A percentile compares a stretch with the other conserved stretches of the same genome.
phyloP scores from a whole-genome alignment of 305 asterid genomes.

The Nicotiana rustica region DNA sequence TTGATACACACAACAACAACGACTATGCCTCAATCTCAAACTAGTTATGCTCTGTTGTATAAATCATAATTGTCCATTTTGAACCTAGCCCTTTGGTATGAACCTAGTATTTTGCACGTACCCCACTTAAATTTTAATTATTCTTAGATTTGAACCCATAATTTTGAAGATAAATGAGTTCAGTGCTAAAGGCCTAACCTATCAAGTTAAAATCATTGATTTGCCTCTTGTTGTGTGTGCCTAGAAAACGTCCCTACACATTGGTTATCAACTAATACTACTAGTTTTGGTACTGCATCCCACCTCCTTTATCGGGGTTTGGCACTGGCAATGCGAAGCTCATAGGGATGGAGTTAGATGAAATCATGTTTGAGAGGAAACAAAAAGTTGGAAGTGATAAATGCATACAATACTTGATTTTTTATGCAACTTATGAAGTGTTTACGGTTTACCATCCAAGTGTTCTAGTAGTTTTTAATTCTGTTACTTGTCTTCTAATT shows the following conservation, averaged over 20 bases:
- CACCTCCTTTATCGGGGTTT: neutral
- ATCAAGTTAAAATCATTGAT: neutral
- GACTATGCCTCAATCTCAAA: neutral
- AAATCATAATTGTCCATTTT: neutral
- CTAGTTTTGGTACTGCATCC: slow-evolving; percentile 13
- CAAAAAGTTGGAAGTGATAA: neutral
- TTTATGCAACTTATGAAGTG: neutral
- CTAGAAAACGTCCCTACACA: neutral
- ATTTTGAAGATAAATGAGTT: too few relatives aligned
- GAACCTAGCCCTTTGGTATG: too few relatives aligned
- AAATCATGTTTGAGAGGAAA: neutral
- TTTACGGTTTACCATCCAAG: neutral
- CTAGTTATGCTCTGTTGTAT: neutral
- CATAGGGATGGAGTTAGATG: neutral
- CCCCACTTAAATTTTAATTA: too few relatives aligned
- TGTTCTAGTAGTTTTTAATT: neutral
- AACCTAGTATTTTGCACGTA: too few relatives aligned
- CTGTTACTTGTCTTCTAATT: neutral
- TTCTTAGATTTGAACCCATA: too few relatives aligned
- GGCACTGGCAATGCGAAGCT: neutral
- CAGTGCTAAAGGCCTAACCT: too few relatives aligned
- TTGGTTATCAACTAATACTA: neutral
- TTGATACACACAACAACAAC: neutral
- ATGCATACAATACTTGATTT: neutral
- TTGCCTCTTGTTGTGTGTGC: neutral